phyloP scores from a whole-genome alignment of 2,329 filamentous ascomycete genomes.

The Trichophyton simii region DNA sequence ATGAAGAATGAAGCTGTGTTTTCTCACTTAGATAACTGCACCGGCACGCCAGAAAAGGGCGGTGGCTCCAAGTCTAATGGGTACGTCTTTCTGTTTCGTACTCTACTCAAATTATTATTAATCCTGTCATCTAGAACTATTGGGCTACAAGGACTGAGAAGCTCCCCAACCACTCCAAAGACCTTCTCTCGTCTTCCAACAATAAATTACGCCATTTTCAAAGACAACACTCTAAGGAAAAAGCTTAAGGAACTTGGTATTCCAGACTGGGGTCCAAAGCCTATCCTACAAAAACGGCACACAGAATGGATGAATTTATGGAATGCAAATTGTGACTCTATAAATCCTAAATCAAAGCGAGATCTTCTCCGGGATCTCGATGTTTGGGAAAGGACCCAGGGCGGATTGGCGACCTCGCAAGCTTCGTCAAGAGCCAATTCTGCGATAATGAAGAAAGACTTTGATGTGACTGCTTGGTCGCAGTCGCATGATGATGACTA shows the following conservation, averaged over 20 bases:
- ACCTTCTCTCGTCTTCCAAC: conserved; percentile 58
- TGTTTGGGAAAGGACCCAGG: conserved; percentile 74
- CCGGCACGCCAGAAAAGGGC: conserved; percentile 16
- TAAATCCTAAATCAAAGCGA: conserved; percentile 53
- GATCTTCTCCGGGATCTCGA: conserved; percentile 70
- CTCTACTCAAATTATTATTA: background rate
- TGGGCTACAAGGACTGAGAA: background rate
- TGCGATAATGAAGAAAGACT: conserved; percentile 71
- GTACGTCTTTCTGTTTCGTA: background rate
- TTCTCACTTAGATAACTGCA: conserved; percentile 63
- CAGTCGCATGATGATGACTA: conserved; percentile 62
- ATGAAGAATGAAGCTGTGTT: conserved; percentile 75
- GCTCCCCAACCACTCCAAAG: conserved; percentile 13
- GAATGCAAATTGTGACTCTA: conserved; percentile 93
- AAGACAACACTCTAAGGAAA: conserved; percentile 61
- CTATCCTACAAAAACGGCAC: conserved; percentile 64
- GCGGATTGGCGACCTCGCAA: conserved; percentile 34
- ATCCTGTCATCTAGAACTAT: background rate
- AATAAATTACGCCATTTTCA: conserved; percentile 78
- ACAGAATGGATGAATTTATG: conserved; percentile 90
- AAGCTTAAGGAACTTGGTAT: conserved; percentile 75
- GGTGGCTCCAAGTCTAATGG: conserved; percentile 9
- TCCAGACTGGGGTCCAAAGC: conserved; percentile 53
- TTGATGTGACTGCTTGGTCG: conserved; percentile 68
- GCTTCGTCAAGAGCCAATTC: conserved; percentile 14